Base-by-base conservation (phyloP, 768 basidiomycete genomes). In the Boletus tylopilopsis region DNA sequence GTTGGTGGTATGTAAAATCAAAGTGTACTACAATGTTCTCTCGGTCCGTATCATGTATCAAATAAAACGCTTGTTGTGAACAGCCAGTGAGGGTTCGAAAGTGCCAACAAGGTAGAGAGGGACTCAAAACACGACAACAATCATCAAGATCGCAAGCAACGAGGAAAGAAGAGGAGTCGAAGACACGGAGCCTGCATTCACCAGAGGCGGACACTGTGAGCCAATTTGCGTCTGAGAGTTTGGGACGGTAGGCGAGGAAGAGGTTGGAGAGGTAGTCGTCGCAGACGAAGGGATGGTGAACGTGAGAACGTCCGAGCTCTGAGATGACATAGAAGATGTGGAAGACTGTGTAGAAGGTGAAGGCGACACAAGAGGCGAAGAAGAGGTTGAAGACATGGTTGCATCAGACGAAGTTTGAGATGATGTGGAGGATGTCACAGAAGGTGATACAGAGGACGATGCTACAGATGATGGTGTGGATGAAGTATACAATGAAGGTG, bases 71-170 rank as follows among this genome's bases (percentile, higher is more conserved):
- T 19, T 18, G 42, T 1, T 27, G 19, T 50, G 12, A n/a, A 40
- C 5, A 5, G 5, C 21, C 8, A 39, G 6, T 6, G 3, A 55
- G 21, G 0, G 41, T 47, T 30, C 23, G 36, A 40, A 45, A 42
- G 16, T 19, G 13, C 4, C n/a, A 12, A n/a, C n/a, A 42, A 18
- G 19, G 24, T 41, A 16, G 1, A 47, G 13, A 10, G n/a, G 23
- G 24, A 41, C 13, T 64, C 54, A 71, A 29, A 66, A 45, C 16
- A 67, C 33, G 23, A 66, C 32, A 23, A 59, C 43, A 30, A 67
- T 45, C 43, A 58, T 62, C 52, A 64, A 64, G 45, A 64, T 30
- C 45, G 61, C 53, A 45, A 64, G 30, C 18, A 59, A 29, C n/a
- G 64, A 5, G 37, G 55, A 44, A n/a, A 56, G 19, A 30, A 56